A percentile compares a stretch with the other conserved stretches of the same genome.
phyloP scores from a whole-genome alignment of 768 basidiomycete species.

The Punctularia strigosozonata region DNA sequence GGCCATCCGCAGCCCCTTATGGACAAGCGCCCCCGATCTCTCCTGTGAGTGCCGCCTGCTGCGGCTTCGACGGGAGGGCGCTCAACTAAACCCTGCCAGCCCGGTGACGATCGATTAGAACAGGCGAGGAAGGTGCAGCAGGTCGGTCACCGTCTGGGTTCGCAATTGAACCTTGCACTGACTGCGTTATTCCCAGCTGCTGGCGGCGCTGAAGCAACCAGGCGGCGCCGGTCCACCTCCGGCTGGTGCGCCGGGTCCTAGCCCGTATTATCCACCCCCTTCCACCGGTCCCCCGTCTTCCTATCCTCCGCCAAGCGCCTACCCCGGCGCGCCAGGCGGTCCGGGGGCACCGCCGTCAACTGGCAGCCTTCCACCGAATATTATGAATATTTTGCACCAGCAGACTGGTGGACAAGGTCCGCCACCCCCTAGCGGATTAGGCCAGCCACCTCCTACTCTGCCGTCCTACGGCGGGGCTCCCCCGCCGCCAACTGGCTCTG shows the following conservation, averaged over 20 bases:
- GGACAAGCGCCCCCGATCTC: conserved; percentile 23
- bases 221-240: conserved; percentile 21
- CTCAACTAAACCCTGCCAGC: conserved; percentile 18
- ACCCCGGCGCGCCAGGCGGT: too few species aligned
- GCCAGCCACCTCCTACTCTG: too few species aligned
- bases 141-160: conserved; percentile 15
- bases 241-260: conserved; percentile 6
- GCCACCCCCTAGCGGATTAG: too few species aligned
- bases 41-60: conserved; percentile 14
- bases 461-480: too few species aligned
- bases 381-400: too few species aligned
- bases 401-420: too few species aligned
- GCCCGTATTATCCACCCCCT: not conserved
- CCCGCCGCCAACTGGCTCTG: too few species aligned
- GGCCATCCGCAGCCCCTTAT: too few species aligned
- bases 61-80: conserved; percentile 13
- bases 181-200: conserved; percentile 25
- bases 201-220: conserved; percentile 74
- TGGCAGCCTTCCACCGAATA: too few species aligned
- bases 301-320: too few species aligned
- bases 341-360: too few species aligned
- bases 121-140: conserved; percentile 84
- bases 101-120: conserved; percentile 70
- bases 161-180: conserved; percentile 1
- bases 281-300: not conserved